These are phyloP conservation scores for Lupinus albus DNA, from an alignment of 306 rosid species.

Conservation along the genomic window DNA sequence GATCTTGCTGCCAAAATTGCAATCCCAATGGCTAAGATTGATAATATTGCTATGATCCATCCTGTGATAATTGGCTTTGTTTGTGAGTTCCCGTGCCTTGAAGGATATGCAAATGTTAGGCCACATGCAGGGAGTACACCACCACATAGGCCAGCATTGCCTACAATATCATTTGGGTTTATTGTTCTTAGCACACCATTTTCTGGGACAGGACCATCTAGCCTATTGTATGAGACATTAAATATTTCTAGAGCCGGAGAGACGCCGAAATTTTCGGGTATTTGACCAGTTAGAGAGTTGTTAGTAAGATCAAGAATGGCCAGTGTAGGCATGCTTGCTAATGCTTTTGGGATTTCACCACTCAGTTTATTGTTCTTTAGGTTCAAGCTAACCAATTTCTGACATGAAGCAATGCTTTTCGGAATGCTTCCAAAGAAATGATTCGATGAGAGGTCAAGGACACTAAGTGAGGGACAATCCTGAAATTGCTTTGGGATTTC, in stretches of 20 bases:
- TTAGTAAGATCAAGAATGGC: conserved; percentile 86
- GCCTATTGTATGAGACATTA: conserved; percentile 79
- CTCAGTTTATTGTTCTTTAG: conserved; percentile 70
- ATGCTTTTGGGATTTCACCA: conserved; percentile 71
- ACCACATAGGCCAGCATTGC: conserved; percentile 78
- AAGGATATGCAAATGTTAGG: conserved; percentile 40
- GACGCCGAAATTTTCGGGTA: conserved; percentile 75
- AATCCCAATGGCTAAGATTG: conserved; percentile 57
- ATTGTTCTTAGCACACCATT: conserved; percentile 74
- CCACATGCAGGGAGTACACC: conserved; percentile 77
- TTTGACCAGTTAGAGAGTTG: conserved; percentile 80
- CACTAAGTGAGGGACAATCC: conserved; percentile 79
- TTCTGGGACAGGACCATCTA: conserved; percentile 78
- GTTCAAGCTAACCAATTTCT: conserved; percentile 75
- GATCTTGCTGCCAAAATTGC: conserved; percentile 57
- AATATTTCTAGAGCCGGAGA: conserved; percentile 87
- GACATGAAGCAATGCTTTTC: conserved; percentile 77
- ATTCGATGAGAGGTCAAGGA: conserved; percentile 84
- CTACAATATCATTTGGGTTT: conserved; percentile 75
- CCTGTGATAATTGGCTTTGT: conserved; percentile 57
- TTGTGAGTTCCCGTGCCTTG: conserved; percentile 49
- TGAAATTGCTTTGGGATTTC: conserved; percentile 80
- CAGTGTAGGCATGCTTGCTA: conserved; percentile 79
- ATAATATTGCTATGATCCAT: conserved; percentile 69
- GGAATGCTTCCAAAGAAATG: conserved; percentile 72